These are phyloP conservation scores for Areca catechu DNA, from an alignment of 176 grass and related monocot species.

Conservation along the genomic window DNA sequence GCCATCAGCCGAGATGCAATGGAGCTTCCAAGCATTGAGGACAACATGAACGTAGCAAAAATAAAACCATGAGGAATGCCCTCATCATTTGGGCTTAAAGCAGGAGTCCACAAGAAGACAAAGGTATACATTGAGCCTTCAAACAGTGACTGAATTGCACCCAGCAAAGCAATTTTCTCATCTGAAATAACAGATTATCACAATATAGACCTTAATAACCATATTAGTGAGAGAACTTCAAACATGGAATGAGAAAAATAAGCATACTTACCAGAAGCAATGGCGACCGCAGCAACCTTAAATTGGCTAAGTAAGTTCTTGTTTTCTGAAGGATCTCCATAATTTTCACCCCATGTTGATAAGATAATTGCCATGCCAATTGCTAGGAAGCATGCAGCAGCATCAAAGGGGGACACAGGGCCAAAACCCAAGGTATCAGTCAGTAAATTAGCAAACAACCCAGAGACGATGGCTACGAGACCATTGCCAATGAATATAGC, in stretches of 20 bases:
- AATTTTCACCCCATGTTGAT: slow-evolving; percentile 20
- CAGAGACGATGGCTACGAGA: slow-evolving; percentile 9
- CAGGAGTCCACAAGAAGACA: slow-evolving; percentile 20
- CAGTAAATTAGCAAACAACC: slow-evolving; percentile 17
- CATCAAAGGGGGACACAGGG: slow-evolving; percentile 15
- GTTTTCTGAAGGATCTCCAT: slow-evolving; percentile 17
- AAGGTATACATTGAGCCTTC: slow-evolving; percentile 22
- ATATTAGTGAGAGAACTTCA: too few relatives aligned
- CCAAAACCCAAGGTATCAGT: slow-evolving; percentile 15
- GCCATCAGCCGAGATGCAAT: slow-evolving; percentile 9
- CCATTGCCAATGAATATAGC: slow-evolving; percentile 23
- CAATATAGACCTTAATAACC: not conserved
- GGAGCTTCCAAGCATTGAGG: slow-evolving; percentile 15
- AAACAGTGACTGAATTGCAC: slow-evolving; percentile 18
- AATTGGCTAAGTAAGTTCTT: slow-evolving; percentile 15
- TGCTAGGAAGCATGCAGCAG: slow-evolving; percentile 20
- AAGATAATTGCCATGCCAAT: slow-evolving; percentile 19
- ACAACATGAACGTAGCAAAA: slow-evolving; percentile 16
- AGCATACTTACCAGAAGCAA: slow-evolving; percentile 16
- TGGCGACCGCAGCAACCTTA: slow-evolving; percentile 11
- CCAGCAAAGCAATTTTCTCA: slow-evolving; percentile 20
- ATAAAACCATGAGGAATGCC: slow-evolving; percentile 23
- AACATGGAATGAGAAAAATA: too few relatives aligned
- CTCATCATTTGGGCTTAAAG: slow-evolving; percentile 17
- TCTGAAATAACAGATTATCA: slow-evolving; percentile 5